Base-by-base conservation (phyloP, 2,329 filamentous ascomycete species). In the Sporothrix brunneoviolacea region DNA sequence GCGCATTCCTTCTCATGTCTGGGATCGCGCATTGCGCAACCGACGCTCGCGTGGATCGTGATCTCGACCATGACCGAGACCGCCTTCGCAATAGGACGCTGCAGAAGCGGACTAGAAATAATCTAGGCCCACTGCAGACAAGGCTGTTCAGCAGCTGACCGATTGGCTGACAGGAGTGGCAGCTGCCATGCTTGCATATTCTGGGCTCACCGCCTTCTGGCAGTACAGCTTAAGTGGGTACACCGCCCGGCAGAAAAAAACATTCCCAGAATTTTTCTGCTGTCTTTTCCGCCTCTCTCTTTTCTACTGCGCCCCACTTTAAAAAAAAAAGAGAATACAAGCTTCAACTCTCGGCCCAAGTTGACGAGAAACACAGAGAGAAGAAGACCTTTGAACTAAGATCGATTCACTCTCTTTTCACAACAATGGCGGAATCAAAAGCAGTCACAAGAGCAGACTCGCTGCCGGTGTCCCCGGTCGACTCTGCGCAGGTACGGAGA, bases 211-310 rank as follows among this genome's bases (percentile, higher is more conserved):
- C 52, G 52, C 50, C 38, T 41, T 50, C 10, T 15, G 30, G 30
- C 40, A 48, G 37, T 32, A 39, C 32, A 36, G 15, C 22, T 41
- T 16, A 40, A 33, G 35, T 27, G 12, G 21, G 5, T 19, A 49
- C 52, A 57, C 55, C 55, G 55, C 55, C 55, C 21, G 54, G 54
- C 55, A 57, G 54, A 57, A 57, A 53, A 55, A 50, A 43, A 49
- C 19, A 52, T 12, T 33, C 24, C 22, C 24, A 36, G 27, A 13
- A 42, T 16, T 48, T 52, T 42, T 30, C 32, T 28, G 24, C 24
- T 28, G 24, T 5, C 24, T 28, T n/a, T 28, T 50, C 41, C 35
- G 48, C 48, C 48, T 46, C 49, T 46, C 22, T 21, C 35, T 51
- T 46, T 45, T 54, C 13, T 33, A 18, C 21, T 16, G 28, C 12